Percentiles rank a stretch among this genome's conserved stretches.
These are phyloP conservation scores for Hypoxylon intermedium DNA, from an alignment of 495 filamentous ascomycete genomes.

Conservation along the genomic window DNA sequence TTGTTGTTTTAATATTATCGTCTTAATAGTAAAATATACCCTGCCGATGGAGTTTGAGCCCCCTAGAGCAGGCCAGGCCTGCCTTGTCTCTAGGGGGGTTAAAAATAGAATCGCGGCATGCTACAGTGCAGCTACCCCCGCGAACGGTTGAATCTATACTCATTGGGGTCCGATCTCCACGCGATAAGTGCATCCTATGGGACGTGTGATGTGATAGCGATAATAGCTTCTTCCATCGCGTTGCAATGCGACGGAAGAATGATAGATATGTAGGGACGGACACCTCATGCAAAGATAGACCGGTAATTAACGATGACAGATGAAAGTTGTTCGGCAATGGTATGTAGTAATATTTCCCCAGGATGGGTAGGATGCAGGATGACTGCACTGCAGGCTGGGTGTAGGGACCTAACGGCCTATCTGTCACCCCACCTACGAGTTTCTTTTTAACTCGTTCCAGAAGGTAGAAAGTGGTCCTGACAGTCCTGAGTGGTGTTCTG, in stretches of 20 bases:
- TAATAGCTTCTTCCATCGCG: conserved; percentile 10
- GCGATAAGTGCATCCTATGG: not conserved
- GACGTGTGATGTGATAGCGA: conserved; percentile 12
- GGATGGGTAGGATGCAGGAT: conserved; percentile 17
- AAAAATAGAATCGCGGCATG: conserved; percentile 37
- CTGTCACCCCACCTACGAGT: conserved; percentile 26
- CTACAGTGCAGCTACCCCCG: conserved; percentile 9
- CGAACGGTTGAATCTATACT: conserved; percentile 2
- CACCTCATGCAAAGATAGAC: conserved; percentile 27
- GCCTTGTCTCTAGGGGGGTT: no score
- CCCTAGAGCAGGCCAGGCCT: conserved; percentile 10
- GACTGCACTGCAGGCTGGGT: not conserved
- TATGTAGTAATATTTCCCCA: conserved; percentile 24
- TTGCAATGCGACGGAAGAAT: conserved; percentile 21
- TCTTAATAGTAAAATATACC: conserved; percentile 28
- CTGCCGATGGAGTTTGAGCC: conserved; percentile 23
- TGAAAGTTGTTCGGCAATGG: conserved; percentile 32
- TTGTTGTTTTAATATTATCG: not conserved
- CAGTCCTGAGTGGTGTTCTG: no score
- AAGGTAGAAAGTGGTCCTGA: conserved; percentile 32
- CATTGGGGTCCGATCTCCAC: conserved; percentile 19
- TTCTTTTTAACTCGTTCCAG: conserved; percentile 38
- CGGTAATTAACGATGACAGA: conserved; percentile 34
- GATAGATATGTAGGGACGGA: conserved; percentile 26
- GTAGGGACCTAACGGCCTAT: conserved; percentile 1